Conservation (phyloP, 768 basidiomycete species). For the Phylloporus arenicola region DNA sequence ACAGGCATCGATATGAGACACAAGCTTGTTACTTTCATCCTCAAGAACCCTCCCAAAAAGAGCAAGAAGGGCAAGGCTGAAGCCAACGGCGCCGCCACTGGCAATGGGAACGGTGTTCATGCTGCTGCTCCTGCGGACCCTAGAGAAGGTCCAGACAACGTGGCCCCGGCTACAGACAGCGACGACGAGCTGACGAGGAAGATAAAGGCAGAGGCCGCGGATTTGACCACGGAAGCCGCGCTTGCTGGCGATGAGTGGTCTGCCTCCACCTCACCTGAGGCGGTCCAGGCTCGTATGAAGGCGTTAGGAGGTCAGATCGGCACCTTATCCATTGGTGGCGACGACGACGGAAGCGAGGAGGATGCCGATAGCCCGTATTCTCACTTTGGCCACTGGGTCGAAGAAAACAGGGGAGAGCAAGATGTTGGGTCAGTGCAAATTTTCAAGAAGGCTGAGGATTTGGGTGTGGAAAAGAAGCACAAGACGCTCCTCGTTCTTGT, state of each 20-base stretch:
- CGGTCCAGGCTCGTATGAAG: slow-evolving; percentile 77
- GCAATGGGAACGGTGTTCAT: slow-evolving; percentile 42
- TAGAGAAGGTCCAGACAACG: slow-evolving; percentile 39
- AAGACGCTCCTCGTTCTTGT: slow-evolving; percentile 79
- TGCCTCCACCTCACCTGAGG: slow-evolving; percentile 85
- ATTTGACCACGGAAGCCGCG: slow-evolving; percentile 57
- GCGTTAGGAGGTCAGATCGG: slow-evolving; percentile 60
- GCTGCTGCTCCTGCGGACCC: slow-evolving; percentile 35
- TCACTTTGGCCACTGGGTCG: slow-evolving; percentile 78
- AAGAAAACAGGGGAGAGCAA: slow-evolving; percentile 52
- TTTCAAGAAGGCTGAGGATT: slow-evolving; percentile 84
- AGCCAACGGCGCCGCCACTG: slow-evolving; percentile 49
- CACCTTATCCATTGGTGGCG: slow-evolving; percentile 43
- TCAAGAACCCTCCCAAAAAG: slow-evolving; percentile 96
- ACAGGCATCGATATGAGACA: slow-evolving; percentile 94
- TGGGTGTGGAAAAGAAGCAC: slow-evolving; percentile 94
- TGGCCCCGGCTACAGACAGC: slow-evolving; percentile 55
- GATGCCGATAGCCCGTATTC: slow-evolving; percentile 83
- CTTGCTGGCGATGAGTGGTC: slow-evolving; percentile 80
- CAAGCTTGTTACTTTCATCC: slow-evolving; percentile 91
- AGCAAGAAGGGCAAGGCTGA: slow-evolving; percentile 47
- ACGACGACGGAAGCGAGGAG: slow-evolving; percentile 88
- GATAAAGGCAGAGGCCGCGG: slow-evolving; percentile 86
- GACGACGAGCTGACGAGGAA: slow-evolving; percentile 87
- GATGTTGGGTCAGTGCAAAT: slow-evolving; percentile 50